A percentile compares a stretch with the other conserved stretches of the same genome.
These are phyloP conservation scores for Citrullus mucosospermus DNA, from an alignment of 306 rosid species.

Conservation along the genomic window DNA sequence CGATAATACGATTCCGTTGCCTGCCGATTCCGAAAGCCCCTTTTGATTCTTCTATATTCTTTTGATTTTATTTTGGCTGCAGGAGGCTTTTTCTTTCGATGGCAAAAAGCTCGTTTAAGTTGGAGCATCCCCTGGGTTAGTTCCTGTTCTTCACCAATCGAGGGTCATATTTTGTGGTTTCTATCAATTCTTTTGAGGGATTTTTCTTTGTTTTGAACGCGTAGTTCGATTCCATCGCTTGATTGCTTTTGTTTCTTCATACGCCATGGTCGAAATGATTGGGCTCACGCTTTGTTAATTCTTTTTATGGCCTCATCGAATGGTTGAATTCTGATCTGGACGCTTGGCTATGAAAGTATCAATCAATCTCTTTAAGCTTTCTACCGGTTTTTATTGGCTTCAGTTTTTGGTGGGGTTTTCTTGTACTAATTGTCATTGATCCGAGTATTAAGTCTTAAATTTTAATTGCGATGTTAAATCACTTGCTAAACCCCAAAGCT, in stretches of 20 bases:
- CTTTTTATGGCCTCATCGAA: not conserved
- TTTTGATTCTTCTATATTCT: not conserved
- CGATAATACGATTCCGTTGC: not conserved
- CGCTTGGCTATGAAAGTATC: not conserved
- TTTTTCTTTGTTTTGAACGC: not conserved
- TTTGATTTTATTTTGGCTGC: not conserved
- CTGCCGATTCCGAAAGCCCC: not conserved
- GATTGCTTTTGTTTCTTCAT: not conserved
- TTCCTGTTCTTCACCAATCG: not conserved
- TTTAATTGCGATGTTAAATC: not conserved
- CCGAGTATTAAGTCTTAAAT: not conserved
- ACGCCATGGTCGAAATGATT: not conserved
- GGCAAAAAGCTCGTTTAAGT: conserved; percentile 27
- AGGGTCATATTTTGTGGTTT: not conserved
- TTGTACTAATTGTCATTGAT: not conserved
- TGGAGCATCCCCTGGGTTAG: conserved; percentile 41
- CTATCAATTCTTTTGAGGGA: not conserved
- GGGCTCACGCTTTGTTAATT: not conserved
- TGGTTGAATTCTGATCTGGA: not conserved
- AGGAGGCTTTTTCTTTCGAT: conserved; percentile 13
- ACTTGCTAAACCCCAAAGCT: not conserved
- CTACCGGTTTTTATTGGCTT: no score
- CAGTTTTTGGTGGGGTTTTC: not conserved
- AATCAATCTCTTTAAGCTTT: not conserved
- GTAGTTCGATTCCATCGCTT: not conserved